A percentile compares a stretch with the other conserved stretches of the same genome.
Conservation (phyloP, 768 basidiomycete species). For the Calocybe indica region DNA sequence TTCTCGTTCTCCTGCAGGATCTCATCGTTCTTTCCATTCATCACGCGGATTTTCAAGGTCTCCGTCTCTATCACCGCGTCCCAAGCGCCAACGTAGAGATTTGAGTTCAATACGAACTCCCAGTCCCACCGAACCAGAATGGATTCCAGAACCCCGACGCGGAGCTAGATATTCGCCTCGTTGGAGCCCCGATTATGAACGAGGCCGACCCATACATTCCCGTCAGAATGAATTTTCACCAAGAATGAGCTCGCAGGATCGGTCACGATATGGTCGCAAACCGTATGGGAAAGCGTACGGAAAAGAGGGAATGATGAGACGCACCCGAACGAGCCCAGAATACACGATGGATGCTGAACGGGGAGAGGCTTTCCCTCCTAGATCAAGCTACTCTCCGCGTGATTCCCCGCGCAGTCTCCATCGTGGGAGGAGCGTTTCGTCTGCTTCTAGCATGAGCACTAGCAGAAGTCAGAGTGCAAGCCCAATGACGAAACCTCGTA, state of each 20-base stretch:
- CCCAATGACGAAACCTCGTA: slow-evolving; percentile 42
- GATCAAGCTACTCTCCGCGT: background rate
- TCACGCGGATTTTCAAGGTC: slow-evolving; percentile 64
- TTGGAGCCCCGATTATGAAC: background rate
- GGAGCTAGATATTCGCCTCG: slow-evolving; percentile 2
- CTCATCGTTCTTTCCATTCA: slow-evolving; percentile 58
- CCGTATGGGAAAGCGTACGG: too few species aligned
- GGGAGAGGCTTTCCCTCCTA: background rate
- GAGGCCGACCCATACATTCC: too few species aligned
- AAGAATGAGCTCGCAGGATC: too few species aligned
- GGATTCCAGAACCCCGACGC: too few species aligned
- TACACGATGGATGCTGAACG: background rate
- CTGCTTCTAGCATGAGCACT: slow-evolving; percentile 48
- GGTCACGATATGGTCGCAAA: too few species aligned
- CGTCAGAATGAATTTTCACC: too few species aligned
- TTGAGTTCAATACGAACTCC: slow-evolving; percentile 30
- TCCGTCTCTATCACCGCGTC: slow-evolving; percentile 50
- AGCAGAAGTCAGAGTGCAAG: slow-evolving; percentile 55
- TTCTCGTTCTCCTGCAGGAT: slow-evolving; percentile 58
- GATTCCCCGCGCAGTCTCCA: background rate
- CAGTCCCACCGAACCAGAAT: too few species aligned
- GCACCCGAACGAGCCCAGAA: too few species aligned
- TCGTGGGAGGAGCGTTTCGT: slow-evolving; percentile 46
- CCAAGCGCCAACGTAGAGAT: slow-evolving; percentile 48
- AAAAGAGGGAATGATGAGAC: background rate